Conservation (phyloP, 805 yeast species). For the Zygoascus bituminiphila region DNA sequence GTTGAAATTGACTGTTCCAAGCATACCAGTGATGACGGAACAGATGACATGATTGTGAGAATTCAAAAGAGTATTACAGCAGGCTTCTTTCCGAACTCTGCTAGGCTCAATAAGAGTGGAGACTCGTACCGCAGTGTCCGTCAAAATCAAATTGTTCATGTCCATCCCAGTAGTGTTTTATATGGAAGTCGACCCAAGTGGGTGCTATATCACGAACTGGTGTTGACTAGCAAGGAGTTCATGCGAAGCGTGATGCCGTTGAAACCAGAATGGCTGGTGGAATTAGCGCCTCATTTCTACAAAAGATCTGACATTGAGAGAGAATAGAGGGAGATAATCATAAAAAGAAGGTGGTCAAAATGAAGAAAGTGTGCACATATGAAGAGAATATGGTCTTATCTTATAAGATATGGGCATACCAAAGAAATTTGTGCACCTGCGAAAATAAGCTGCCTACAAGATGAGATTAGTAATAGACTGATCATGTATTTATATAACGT, state of each 20-base stretch:
- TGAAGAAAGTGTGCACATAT: no score
- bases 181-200: conserved; percentile 60
- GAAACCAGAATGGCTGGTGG: conserved; percentile 74
- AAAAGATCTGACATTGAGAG: conserved; percentile 26
- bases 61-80: conserved; percentile 48
- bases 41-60: conserved; percentile 61
- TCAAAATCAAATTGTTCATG: conserved; percentile 55
- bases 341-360: no score
- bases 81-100: conserved; percentile 39
- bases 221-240: conserved; percentile 79
- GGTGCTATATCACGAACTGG: conserved; percentile 71
- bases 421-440: no score
- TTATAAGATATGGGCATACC: no score
- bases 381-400: no score
- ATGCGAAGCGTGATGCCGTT: conserved; percentile 85
- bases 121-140: conserved; percentile 64
- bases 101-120: conserved; percentile 52
- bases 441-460: not conserved
- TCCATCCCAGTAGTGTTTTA: conserved; percentile 82
- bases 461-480: no score
- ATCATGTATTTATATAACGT: not conserved
- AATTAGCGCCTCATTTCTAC: conserved; percentile 35
- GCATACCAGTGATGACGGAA: conserved; percentile 50
- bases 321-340: conserved; percentile 16
- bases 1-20: conserved; percentile 34